A percentile compares a stretch with the other conserved stretches of the same genome.
phyloP scores from a whole-genome alignment of 768 basidiomycete genomes.

The Suillus ampliporus region DNA sequence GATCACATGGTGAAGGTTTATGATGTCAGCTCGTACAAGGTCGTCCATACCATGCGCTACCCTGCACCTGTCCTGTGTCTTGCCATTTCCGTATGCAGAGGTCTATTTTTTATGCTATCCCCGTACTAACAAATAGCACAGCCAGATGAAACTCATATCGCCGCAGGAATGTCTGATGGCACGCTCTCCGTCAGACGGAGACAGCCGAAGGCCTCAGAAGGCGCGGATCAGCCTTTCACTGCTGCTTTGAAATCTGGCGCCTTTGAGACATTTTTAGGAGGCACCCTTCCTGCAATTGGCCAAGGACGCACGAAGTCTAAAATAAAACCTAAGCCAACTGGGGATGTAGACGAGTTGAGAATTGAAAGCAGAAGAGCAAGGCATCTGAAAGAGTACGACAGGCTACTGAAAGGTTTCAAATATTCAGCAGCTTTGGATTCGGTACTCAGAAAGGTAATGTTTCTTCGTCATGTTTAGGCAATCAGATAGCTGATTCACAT shows the following conservation, averaged over 20 bases:
- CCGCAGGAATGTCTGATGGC: constrained; percentile 97
- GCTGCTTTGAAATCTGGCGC: constrained; percentile 55
- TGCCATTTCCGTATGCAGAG: constrained; percentile 80
- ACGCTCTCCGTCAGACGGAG: constrained; percentile 96
- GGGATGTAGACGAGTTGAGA: constrained; percentile 76
- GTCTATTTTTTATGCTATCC: not conserved
- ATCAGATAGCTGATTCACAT: constrained; percentile 9
- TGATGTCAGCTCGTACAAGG: constrained; percentile 91
- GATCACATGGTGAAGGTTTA: constrained; percentile 99
- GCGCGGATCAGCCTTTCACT: constrained; percentile 40
- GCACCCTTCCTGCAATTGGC: constrained; percentile 58
- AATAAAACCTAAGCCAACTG: constrained; percentile 52
- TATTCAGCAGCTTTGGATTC: constrained; percentile 95
- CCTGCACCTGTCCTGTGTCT: constrained; percentile 90
- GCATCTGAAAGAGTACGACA: constrained; percentile 86
- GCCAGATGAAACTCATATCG: constrained; percentile 97
- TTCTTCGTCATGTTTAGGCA: not conserved
- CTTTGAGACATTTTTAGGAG: constrained; percentile 71
- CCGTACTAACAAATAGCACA: constrained; percentile 37
- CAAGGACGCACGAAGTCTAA: constrained; percentile 57
- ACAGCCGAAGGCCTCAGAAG: constrained; percentile 75
- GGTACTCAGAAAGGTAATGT: constrained; percentile 78
- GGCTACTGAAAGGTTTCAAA: constrained; percentile 87
- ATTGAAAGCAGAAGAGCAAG: constrained; percentile 75
- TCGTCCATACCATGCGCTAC: constrained; percentile 98